These are phyloP conservation scores for Dothiorella sarmentorum DNA, from an alignment of 2,329 filamentous ascomycete genomes.

Conservation along the genomic window DNA sequence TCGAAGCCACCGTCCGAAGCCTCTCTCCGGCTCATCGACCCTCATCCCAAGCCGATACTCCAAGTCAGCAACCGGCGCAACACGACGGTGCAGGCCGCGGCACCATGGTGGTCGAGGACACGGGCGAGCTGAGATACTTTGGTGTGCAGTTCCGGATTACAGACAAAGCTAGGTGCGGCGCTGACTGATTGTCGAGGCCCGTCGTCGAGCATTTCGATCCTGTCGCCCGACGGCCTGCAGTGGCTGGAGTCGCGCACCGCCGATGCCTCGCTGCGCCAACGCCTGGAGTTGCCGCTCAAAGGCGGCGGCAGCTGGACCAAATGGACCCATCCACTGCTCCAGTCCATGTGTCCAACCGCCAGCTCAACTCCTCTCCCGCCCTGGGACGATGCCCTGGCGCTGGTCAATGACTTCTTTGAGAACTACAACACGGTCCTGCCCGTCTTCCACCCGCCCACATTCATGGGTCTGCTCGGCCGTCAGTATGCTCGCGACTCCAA, in stretches of 20 bases:
- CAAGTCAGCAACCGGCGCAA: background rate
- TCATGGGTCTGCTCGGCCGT: slow-evolving; percentile 1
- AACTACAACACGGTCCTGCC: background rate
- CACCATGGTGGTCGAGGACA: background rate
- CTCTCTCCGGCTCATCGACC: background rate
- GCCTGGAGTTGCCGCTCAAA: background rate
- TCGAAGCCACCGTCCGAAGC: background rate
- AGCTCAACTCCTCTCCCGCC: background rate
- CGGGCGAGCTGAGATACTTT: slow-evolving; percentile 13
- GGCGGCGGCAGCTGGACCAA: slow-evolving; percentile 1
- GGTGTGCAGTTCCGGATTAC: background rate
- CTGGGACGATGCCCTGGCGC: background rate
- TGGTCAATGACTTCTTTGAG: background rate
- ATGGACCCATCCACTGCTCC: slow-evolving; percentile 4
- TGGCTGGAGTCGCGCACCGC: slow-evolving; percentile 5
- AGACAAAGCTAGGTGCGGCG: background rate
- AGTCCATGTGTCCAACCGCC: background rate
- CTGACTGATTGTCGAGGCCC: slow-evolving; percentile 9
- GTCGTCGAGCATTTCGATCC: slow-evolving; percentile 5
- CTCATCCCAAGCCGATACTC: background rate
- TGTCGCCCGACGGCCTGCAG: background rate
- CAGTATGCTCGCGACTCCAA: background rate
- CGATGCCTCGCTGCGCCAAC: slow-evolving; percentile 8
- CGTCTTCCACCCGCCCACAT: background rate
- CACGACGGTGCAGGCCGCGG: background rate